A percentile compares a stretch with the other conserved stretches of the same genome.
Evolutionary conservation across 75 land plant species (phyloP).

Genomic region (Chamaecyparis obtusa): DNA sequence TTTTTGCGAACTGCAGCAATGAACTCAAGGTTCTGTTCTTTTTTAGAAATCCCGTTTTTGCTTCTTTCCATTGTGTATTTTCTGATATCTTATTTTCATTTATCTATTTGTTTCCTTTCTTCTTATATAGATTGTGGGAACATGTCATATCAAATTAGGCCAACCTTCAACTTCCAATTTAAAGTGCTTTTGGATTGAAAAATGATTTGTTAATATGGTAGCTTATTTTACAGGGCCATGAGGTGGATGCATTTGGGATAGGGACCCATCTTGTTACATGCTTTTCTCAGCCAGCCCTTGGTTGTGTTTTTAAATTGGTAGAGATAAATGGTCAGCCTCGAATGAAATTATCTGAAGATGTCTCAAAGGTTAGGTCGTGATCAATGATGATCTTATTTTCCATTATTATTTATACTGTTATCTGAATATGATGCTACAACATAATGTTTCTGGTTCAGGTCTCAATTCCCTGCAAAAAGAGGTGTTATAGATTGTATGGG

Average conservation of each 20-base stretch:
- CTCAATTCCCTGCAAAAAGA: constrained; percentile 95
- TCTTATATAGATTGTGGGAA: constrained; percentile 8
- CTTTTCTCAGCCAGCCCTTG: constrained; percentile 93
- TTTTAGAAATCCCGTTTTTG: not conserved
- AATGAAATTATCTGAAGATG: constrained; percentile 96
- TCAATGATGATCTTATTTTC: not conserved
- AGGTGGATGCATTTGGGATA: constrained; percentile 95
- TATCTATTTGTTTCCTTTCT: not conserved
- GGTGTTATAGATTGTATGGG: constrained; percentile 80
- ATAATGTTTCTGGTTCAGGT: constrained; percentile 50
- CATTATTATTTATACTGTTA: not conserved
- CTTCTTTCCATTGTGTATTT: not conserved
- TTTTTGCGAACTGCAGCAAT: not conserved
- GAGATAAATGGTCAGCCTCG: constrained; percentile 95
- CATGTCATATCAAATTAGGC: not conserved
- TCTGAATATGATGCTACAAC: not conserved
- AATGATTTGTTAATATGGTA: not conserved
- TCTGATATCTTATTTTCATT: not conserved
- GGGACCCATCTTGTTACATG: constrained; percentile 97
- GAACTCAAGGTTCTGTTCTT: not conserved
- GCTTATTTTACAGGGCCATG: constrained; percentile 74
- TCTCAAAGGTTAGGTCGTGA: constrained; percentile 62
- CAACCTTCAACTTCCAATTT: not conserved
- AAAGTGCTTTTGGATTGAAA: not conserved
- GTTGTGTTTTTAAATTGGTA: constrained; percentile 95